A percentile compares a stretch with the other conserved stretches of the same genome.
Conservation (phyloP, 352 stramenopile species). For the Phytophthora nicotianae region DNA sequence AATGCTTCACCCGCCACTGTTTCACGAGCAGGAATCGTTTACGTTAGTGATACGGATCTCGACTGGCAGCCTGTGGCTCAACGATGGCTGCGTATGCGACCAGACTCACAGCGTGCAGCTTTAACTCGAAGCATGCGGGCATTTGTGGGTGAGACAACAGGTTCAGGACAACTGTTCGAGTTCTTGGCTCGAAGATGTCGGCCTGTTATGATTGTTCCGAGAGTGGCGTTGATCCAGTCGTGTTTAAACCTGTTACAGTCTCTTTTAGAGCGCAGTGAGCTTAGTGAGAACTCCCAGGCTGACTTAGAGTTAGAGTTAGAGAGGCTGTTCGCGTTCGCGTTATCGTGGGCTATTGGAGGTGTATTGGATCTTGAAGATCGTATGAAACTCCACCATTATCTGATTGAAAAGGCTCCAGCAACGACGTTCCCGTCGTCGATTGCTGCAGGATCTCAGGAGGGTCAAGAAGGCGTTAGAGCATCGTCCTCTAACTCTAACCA, state of each 20-base stretch:
- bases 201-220: constrained; percentile 70
- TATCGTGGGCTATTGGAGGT: constrained; percentile 86
- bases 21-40: constrained; percentile 91
- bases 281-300: constrained; percentile 46
- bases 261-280: constrained; percentile 58
- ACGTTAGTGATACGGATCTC: constrained; percentile 84
- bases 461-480: constrained; percentile 12
- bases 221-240: constrained; percentile 83
- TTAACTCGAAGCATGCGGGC: constrained; percentile 51
- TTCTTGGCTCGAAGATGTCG: constrained; percentile 67
- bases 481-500: constrained; percentile 7
- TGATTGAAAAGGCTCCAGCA: constrained; percentile 43
- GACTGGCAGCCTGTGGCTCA: constrained; percentile 77
- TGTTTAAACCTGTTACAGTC: constrained; percentile 68
- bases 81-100: constrained; percentile 59
- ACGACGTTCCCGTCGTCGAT: constrained; percentile 38
- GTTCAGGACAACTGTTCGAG: constrained; percentile 66
- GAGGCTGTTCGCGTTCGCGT: constrained; percentile 81
- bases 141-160: constrained; percentile 46
- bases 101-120: constrained; percentile 52
- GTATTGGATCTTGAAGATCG: constrained; percentile 86
- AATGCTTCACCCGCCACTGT: constrained; percentile 93
- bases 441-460: constrained; percentile 3
- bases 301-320: constrained; percentile 81
- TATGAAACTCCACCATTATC: constrained; percentile 69